phyloP scores from a whole-genome alignment of 306 rosid genomes.

The Abrus precatorius region DNA sequence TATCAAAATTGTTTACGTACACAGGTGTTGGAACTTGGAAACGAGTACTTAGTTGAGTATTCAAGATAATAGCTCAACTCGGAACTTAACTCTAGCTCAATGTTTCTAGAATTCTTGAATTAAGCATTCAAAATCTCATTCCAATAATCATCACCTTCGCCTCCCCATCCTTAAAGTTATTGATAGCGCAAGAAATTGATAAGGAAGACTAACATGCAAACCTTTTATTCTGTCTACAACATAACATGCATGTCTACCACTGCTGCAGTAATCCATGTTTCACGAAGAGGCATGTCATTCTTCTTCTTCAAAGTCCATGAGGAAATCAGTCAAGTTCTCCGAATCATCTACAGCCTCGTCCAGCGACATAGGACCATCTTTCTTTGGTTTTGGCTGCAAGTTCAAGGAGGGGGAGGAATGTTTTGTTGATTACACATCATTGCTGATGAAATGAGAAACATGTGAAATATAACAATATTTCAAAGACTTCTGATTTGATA shows the following conservation, averaged over 20 bases:
- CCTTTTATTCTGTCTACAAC: conserved; percentile 22
- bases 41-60: conserved; percentile 20
- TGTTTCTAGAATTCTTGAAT: conserved; percentile 9
- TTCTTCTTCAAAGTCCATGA: conserved; percentile 89
- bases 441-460: conserved; percentile 40
- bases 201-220: conserved; percentile 29
- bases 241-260: neutral
- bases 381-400: conserved; percentile 79
- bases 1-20: neutral
- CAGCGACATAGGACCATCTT: conserved; percentile 71
- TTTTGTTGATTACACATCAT: neutral
- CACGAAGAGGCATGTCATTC: conserved; percentile 49
- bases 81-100: conserved; percentile 8
- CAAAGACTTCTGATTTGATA: conserved; percentile 28
- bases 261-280: neutral
- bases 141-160: neutral
- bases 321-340: conserved; percentile 92
- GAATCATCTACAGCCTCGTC: conserved; percentile 83
- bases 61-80: neutral
- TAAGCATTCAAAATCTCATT: conserved; percentile 21
- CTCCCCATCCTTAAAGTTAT: neutral
- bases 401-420: conserved; percentile 6
- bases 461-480: conserved; percentile 12
- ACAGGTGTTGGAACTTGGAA: conserved; percentile 5
- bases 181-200: conserved; percentile 23